Evolutionary conservation across 345 rosid genomes (phyloP).

Genomic region (Euclidium syriacum): DNA sequence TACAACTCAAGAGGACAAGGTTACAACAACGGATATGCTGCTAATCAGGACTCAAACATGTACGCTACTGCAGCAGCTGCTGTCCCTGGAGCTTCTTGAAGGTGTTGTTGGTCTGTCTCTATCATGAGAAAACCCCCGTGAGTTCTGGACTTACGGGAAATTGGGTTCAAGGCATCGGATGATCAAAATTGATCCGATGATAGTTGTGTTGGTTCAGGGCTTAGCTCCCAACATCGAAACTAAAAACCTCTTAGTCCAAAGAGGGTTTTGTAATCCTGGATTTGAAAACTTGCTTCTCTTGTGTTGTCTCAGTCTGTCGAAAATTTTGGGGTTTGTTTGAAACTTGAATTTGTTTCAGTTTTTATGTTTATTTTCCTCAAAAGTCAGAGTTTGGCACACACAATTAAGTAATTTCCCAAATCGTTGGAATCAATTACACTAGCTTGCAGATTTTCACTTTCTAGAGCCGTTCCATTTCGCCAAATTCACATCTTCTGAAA

Average conservation of each 20-base stretch:
- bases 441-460: not conserved
- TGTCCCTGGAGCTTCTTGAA: slow-evolving; percentile 64
- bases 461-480: not conserved
- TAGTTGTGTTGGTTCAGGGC: slow-evolving; percentile 28
- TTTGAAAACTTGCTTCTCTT: slow-evolving; percentile 28
- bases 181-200: slow-evolving; percentile 15
- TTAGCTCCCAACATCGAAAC: slow-evolving; percentile 22
- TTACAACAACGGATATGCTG: slow-evolving; percentile 51
- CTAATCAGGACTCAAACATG: slow-evolving; percentile 42
- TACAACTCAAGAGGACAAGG: slow-evolving; percentile 68
- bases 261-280: slow-evolving; percentile 31
- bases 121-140: not conserved
- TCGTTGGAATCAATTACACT: not conserved
- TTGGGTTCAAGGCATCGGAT: slow-evolving; percentile 8
- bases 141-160: slow-evolving; percentile 5
- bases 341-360: not conserved
- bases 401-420: slow-evolving; percentile 13
- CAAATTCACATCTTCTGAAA: not conserved
- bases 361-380: slow-evolving; percentile 12
- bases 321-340: slow-evolving; percentile 22
- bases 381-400: slow-evolving; percentile 1
- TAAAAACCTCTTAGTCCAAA: slow-evolving; percentile 17
- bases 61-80: slow-evolving; percentile 53
- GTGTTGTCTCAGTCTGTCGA: slow-evolving; percentile 19
- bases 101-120: slow-evolving; percentile 18